Evolutionary conservation across 2,329 filamentous ascomycete genomes (phyloP).

Genomic region (Botryotinia narcissicola): DNA sequence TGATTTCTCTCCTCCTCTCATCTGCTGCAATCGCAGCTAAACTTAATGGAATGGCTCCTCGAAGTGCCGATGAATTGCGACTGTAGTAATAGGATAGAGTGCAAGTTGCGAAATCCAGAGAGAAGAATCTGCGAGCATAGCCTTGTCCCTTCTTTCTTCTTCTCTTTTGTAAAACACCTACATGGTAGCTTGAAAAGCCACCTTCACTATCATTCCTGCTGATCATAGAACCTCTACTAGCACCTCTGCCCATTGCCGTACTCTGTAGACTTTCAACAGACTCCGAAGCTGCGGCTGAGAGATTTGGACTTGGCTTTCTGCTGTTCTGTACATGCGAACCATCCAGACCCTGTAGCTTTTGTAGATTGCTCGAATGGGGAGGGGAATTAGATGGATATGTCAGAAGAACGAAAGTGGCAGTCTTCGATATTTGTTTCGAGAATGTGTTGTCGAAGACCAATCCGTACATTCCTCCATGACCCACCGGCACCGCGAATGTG

Average conservation of each 20-base stretch:
- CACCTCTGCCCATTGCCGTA: constrained; percentile 25
- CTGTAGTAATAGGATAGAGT: constrained; percentile 97
- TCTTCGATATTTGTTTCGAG: constrained; percentile 92
- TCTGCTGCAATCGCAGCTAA: constrained; percentile 89
- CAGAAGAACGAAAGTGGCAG: constrained; percentile 87
- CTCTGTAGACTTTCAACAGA: constrained; percentile 63
- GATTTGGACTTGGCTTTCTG: constrained; percentile 47
- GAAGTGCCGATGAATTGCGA: constrained; percentile 84
- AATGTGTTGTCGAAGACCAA: constrained; percentile 99
- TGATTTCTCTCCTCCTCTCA: constrained; percentile 85
- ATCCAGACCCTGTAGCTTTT: constrained; percentile 48
- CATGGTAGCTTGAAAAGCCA: constrained; percentile 62
- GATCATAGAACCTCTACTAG: constrained; percentile 50
- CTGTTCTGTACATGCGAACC: constrained; percentile 47
- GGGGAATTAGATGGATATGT: constrained; percentile 84
- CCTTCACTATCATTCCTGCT: constrained; percentile 50
- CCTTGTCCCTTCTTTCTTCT: constrained; percentile 91
- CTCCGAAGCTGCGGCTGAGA: constrained; percentile 48
- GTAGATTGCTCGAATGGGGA: constrained; percentile 71
- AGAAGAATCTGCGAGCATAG: constrained; percentile 91
- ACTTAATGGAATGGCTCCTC: constrained; percentile 88
- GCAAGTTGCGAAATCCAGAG: constrained; percentile 88
- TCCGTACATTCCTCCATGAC: constrained; percentile 89
- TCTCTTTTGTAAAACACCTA: constrained; percentile 83
- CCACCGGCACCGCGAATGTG: constrained; percentile 72